A percentile compares a stretch with the other conserved stretches of the same genome.
These are phyloP conservation scores for Metschnikowia koreensis DNA, from an alignment of 805 yeast genomes.

Conservation along the genomic window DNA sequence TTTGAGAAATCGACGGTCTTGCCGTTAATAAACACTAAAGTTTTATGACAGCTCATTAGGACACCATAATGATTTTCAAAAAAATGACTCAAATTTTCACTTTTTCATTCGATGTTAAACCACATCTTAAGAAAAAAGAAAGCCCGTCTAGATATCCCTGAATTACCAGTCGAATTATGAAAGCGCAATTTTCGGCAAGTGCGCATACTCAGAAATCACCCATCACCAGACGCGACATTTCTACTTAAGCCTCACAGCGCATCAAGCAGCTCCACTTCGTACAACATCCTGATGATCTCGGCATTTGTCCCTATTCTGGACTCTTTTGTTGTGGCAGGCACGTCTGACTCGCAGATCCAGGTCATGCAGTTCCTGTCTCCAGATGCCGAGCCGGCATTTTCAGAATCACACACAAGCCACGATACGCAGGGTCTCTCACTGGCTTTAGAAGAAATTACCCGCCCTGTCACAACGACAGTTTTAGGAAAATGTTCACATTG, in stretches of 20 bases:
- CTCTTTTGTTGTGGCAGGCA: slow-evolving; percentile 14
- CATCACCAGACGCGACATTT: background rate
- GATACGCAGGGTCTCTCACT: background rate
- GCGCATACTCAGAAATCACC: background rate
- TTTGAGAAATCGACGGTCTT: no score
- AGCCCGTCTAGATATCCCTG: no score
- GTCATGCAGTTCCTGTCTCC: slow-evolving; percentile 5
- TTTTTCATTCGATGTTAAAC: no score
- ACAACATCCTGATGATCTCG: slow-evolving; percentile 8
- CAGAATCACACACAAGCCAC: background rate
- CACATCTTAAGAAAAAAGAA: no score
- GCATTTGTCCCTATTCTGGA: slow-evolving; percentile 15
- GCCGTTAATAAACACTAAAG: no score
- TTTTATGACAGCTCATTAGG: no score
- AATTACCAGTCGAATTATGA: no score
- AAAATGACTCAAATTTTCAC: no score
- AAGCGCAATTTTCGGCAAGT: no score
- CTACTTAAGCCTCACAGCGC: background rate
- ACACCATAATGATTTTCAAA: no score
- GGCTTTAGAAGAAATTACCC: background rate
- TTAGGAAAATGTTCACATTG: slow-evolving; percentile 19
- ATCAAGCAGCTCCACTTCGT: background rate
- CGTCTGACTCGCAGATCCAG: slow-evolving; percentile 13
- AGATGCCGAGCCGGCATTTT: background rate
- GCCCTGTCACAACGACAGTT: slow-evolving; percentile 3